Evolutionary conservation across 148 eudicot genomes (phyloP), one percentile per base, ranked within the genome.

Genomic region (Salicornia ramosissima): DNA sequence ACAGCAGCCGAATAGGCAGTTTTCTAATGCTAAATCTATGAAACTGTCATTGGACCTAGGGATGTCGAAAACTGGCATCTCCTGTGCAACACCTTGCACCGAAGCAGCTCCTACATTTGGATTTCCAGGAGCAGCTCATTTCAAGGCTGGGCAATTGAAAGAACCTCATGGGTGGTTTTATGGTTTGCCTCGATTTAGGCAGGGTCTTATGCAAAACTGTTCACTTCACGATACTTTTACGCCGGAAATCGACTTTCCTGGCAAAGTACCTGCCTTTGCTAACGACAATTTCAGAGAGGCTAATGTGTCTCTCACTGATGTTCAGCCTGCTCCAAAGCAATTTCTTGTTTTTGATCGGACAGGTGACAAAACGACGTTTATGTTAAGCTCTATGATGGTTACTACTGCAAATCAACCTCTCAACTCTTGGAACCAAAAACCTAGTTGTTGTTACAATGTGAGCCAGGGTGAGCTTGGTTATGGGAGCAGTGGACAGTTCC

Each of bases 301-400:
- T 8, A 65, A 65, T 16, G 16, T 39, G 56, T 55, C 79, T 4
- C 55, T 65, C 62, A n/a, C 54, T 13, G 79, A 67, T 25, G 22
- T 62, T 39, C 75, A 67, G 26, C 69, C 39, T 42, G 70, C 81
- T 55, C 84, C 72, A 33, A 94, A 90, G 81, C 86, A 79, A 67
- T 94, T 88, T 75, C 87, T 94, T 58, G 92, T 94, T 43, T 94
- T 94, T 76, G 98, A 94, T 82, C 96, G 86, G 64, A 87, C 92
- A 10, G 91, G 90, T 58, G 82, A 86, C 74, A 82, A 88, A 70
- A 94, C 97, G 10, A 94, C 97, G 22, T 53, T 90, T 73, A 77
- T 94, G 24, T 81, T 80, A 45, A 84, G 85, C 71, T 80, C 87
- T 24, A 86, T 82, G 66, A 73, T 81, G 49, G 79, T 78, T 25